Evolutionary conservation across 345 rosid genomes (phyloP).

Genomic region (Chamaenerion angustifolium): DNA sequence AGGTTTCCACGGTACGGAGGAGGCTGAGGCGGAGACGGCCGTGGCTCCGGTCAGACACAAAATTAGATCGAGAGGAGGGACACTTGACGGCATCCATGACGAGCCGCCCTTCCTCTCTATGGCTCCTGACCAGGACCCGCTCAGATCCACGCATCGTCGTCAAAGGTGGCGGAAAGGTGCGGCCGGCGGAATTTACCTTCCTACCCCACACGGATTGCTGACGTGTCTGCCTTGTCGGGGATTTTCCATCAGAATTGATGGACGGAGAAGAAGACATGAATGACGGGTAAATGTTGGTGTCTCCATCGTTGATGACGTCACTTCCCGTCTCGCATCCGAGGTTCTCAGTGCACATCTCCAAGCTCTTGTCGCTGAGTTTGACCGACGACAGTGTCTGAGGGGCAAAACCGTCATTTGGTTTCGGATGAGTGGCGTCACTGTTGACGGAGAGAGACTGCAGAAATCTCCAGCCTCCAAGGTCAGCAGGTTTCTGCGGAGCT

Average conservation of each 20-base stretch:
- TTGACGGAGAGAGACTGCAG: slow-evolving; percentile 27
- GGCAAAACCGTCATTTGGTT: slow-evolving; percentile 20
- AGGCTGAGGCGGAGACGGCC: slow-evolving; percentile 69
- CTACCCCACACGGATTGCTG: background rate
- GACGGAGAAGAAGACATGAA: slow-evolving; percentile 3
- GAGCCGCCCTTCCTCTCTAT: slow-evolving; percentile 63
- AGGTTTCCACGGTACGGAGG: slow-evolving; percentile 18
- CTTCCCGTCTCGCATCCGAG: slow-evolving; percentile 81
- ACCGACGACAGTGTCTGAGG: slow-evolving; percentile 36
- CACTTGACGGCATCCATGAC: slow-evolving; percentile 38
- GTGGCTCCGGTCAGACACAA: slow-evolving; percentile 52
- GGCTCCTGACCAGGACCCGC: slow-evolving; percentile 41
- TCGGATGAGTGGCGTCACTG: slow-evolving; percentile 7
- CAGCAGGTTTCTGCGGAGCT: slow-evolving; percentile 19
- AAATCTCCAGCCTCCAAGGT: slow-evolving; percentile 40
- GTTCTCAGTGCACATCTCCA: slow-evolving; percentile 78
- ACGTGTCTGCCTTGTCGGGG: background rate
- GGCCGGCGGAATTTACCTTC: background rate
- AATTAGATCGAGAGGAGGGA: slow-evolving; percentile 19
- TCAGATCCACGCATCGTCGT: slow-evolving; percentile 50
- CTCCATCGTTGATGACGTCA: slow-evolving; percentile 20
- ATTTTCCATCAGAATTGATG: too few relatives aligned
- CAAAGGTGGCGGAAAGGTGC: slow-evolving; percentile 69
- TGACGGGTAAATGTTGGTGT: slow-evolving; percentile 15
- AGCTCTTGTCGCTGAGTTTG: slow-evolving; percentile 51